Conservation (phyloP, 441 rosid species). For the Daphne laureola region DNA sequence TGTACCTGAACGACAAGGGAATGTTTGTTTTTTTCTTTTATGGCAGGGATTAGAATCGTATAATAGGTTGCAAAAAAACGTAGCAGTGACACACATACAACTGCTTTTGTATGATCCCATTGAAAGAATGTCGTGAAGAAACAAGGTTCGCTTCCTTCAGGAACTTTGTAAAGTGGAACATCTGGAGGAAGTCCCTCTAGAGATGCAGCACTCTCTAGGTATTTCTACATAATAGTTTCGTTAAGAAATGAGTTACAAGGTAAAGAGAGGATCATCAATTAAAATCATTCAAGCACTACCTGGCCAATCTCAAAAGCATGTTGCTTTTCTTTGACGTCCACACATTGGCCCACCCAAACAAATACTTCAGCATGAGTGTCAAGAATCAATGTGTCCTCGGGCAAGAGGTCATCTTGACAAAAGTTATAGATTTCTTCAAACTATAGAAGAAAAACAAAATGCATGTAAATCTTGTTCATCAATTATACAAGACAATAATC, state of each 20-base stretch:
- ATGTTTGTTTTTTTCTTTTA: too few species aligned
- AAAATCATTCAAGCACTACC: conserved; percentile 32
- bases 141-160: conserved; percentile 95
- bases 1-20: conserved; percentile 40
- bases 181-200: conserved; percentile 73
- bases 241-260: conserved; percentile 16
- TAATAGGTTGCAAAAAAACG: conserved; percentile 13
- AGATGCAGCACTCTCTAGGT: conserved; percentile 63
- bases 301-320: conserved; percentile 86
- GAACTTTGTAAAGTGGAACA: conserved; percentile 83
- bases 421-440: conserved; percentile 91
- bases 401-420: conserved; percentile 88
- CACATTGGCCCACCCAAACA: conserved; percentile 95
- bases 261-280: conserved; percentile 8
- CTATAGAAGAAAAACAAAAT: conserved; percentile 32
- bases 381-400: conserved; percentile 86
- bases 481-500: conserved; percentile 8
- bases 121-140: conserved; percentile 87
- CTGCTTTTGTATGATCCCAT: conserved; percentile 81
- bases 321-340: conserved; percentile 84
- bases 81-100: conserved; percentile 35
- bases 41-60: conserved; percentile 7
- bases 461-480: conserved; percentile 12
- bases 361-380: conserved; percentile 97
- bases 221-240: conserved; percentile 53